Evolutionary conservation across 805 yeast genomes (phyloP), one percentile per base, ranked within the genome.

Genomic region (Monosporozyma siamensis): DNA sequence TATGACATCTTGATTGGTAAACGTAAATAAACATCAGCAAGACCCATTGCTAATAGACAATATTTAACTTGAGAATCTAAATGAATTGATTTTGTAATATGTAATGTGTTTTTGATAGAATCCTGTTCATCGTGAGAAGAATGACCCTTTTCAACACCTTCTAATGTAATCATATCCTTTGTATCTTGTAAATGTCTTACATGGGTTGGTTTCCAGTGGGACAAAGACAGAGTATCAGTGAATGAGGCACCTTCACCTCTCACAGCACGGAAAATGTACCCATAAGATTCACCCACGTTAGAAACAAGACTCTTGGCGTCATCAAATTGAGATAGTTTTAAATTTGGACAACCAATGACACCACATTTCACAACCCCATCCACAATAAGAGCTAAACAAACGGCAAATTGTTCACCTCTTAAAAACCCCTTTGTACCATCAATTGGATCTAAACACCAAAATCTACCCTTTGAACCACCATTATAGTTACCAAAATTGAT

Each of bases 361-460:
- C 98, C 98, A 39, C 92, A 71, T 47, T 82, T 79, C 1, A 87
- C 95, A 39, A 75, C 69, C 11, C 95, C 95, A 55, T 89, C 82
- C 24, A 79, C 94, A 38, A 92, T 80, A 50, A 92, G 67, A 0
- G 95, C 97, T 36, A 92, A 68, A 59, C 99, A 92, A 1, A 92
- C 95, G 2, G 98, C 97, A 63, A 87, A 92, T 59, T 92, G 99
- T 50, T 89, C 97, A 38, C 95, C 95, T 57, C 99, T 73, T 42
- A 92, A 67, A 59, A 92, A 92, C 0, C 99, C 99, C 61, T 81
- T 92, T 17, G 99, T 92, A 6, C 99, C 99, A 58, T 92, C 99
- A 48, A 92, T 89, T 31, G 99, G 99, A 58, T 92, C 99, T 55
- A 92, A 67, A 1, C 97, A 95, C 99, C 99, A 92, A 59, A 86